Conservation (phyloP, 2,329 filamentous ascomycete genomes). For the Calonectria montana region DNA sequence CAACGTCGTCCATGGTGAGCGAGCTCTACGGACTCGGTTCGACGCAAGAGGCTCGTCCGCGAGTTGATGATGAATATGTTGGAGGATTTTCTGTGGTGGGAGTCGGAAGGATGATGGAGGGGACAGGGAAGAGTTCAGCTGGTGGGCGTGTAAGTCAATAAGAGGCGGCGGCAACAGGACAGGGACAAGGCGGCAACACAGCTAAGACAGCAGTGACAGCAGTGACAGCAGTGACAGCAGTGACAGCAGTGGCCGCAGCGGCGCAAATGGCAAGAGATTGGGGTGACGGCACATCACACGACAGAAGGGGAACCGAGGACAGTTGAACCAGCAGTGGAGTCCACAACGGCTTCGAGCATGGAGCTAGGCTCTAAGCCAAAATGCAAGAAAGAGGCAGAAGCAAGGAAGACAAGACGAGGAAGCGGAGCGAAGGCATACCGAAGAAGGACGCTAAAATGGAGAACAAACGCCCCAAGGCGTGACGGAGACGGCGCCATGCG, state of each 20-base stretch:
- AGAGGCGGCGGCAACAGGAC: conserved; percentile 27
- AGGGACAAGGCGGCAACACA: conserved; percentile 22
- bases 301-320: conserved; percentile 22
- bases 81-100: neutral
- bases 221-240: conserved; percentile 1
- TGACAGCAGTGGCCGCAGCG: conserved; percentile 6
- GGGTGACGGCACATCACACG: conserved; percentile 22
- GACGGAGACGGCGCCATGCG: conserved; percentile 10
- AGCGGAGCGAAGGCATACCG: conserved; percentile 9
- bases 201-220: conserved; percentile 18
- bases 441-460: neutral
- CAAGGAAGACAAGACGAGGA: conserved; percentile 18
- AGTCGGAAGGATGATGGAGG: conserved; percentile 8
- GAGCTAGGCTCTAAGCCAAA: conserved; percentile 1
- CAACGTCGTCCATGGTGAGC: conserved; percentile 53
- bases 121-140: conserved; percentile 14
- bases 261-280: neutral
- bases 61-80: neutral
- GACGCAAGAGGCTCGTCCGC: neutral
- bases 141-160: conserved; percentile 44
- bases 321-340: conserved; percentile 17
- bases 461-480: neutral
- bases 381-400: conserved; percentile 16
- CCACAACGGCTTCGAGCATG: conserved; percentile 9
- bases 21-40: conserved; percentile 7